Evolutionary conservation across 2,329 filamentous ascomycete species (phyloP).

Genomic region (Alternaria solani): DNA sequence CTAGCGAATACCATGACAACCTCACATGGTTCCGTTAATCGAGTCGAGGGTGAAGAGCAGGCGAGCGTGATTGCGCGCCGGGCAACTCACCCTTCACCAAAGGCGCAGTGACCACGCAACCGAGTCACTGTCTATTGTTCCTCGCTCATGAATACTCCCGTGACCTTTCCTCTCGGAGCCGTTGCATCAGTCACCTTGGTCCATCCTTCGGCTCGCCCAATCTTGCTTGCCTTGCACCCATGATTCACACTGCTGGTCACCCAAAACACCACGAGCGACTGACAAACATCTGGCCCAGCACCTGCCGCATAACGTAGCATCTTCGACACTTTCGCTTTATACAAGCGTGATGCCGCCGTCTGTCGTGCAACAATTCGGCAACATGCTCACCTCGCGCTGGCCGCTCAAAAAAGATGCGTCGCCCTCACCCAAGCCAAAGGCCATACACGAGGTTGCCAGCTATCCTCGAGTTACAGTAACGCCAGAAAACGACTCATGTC

Average conservation of each 20-base stretch:
- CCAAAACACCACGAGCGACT: neutral
- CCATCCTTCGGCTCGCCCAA: neutral
- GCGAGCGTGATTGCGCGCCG: neutral
- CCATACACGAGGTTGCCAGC: constrained; percentile 12
- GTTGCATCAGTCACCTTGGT: neutral
- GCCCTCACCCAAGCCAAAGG: neutral
- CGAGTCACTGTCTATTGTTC: neutral
- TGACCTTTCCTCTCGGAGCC: neutral
- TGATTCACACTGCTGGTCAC: neutral
- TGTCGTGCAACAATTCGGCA: neutral
- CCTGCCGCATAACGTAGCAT: neutral
- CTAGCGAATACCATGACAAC: neutral
- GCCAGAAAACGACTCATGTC: neutral
- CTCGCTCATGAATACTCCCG: neutral
- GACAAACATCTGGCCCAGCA: too few relatives aligned
- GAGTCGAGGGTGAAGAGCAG: neutral
- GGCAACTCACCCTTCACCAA: neutral
- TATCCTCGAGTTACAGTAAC: constrained; percentile 13
- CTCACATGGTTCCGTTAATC: neutral
- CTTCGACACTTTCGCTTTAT: neutral
- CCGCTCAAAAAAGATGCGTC: neutral
- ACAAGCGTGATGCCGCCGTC: neutral
- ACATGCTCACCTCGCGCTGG: neutral
- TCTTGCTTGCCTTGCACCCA: neutral
- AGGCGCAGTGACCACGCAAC: neutral